Conservation (phyloP, 1,284 basidiomycete genomes). For the Ustilago tritici region DNA sequence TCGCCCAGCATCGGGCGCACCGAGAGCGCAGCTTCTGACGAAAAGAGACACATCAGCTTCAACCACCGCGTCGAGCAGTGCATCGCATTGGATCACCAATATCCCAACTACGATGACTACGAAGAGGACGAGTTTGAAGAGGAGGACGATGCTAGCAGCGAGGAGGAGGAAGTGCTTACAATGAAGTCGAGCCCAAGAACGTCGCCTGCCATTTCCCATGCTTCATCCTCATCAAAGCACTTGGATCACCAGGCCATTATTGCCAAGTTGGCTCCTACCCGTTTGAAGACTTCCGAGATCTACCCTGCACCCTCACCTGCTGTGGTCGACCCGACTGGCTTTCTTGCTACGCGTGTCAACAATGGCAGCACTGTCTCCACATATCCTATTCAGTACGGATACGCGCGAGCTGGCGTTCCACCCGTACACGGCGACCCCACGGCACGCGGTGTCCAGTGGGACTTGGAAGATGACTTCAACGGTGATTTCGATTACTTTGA, state of each 20-base stretch:
- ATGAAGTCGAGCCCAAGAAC: conserved; percentile 59
- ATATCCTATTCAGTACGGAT: conserved; percentile 45
- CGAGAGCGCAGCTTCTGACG: conserved; percentile 41
- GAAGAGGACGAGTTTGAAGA: conserved; percentile 70
- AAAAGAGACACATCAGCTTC: conserved; percentile 89
- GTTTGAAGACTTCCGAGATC: conserved; percentile 80
- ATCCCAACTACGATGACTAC: conserved; percentile 58
- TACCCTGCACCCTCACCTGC: conserved; percentile 71
- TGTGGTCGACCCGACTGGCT: conserved; percentile 75
- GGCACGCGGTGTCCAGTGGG: conserved; percentile 61
- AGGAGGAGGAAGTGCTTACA: conserved; percentile 72
- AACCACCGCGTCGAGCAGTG: conserved; percentile 98
- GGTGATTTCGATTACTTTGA: conserved; percentile 78
- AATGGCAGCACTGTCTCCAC: conserved; percentile 45
- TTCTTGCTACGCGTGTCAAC: conserved; percentile 48
- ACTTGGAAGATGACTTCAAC: conserved; percentile 72
- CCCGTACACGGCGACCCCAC: conserved; percentile 38
- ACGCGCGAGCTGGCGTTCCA: conserved; percentile 39
- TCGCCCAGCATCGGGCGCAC: conserved; percentile 33
- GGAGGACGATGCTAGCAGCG: conserved; percentile 72
- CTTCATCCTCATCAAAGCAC: conserved; percentile 37
- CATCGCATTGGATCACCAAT: conserved; percentile 80
- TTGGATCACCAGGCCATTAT: conserved; percentile 72
- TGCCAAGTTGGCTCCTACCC: conserved; percentile 91
- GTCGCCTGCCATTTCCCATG: conserved; percentile 48